Evolutionary conservation across 2,329 filamentous ascomycete species (phyloP).

Genomic region (Aspergillus tanneri): DNA sequence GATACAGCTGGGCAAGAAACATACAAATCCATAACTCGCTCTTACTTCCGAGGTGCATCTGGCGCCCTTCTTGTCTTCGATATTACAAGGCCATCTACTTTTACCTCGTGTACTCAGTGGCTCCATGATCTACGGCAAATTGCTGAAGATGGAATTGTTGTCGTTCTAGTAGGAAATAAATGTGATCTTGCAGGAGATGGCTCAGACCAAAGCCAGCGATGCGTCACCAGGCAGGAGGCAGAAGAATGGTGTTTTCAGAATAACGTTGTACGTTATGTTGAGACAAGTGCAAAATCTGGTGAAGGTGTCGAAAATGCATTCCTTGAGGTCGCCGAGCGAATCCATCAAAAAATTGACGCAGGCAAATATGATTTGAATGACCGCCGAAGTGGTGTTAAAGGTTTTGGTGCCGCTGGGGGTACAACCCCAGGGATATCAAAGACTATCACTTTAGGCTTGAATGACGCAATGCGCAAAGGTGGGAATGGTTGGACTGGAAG

Average conservation of each 20-base stretch:
- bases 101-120: slow-evolving; percentile 87
- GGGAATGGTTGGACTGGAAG: slow-evolving; percentile 37
- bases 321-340: slow-evolving; percentile 87
- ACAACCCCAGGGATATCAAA: slow-evolving; percentile 36
- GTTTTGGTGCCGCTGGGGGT: slow-evolving; percentile 44
- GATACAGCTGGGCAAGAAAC: slow-evolving; percentile 96
- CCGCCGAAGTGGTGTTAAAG: slow-evolving; percentile 86
- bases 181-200: slow-evolving; percentile 67
- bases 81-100: slow-evolving; percentile 81
- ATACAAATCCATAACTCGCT: slow-evolving; percentile 92
- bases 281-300: slow-evolving; percentile 93
- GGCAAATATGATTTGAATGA: slow-evolving; percentile 95
- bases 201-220: slow-evolving; percentile 56
- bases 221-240: slow-evolving; percentile 79
- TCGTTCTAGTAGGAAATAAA: slow-evolving; percentile 95
- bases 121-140: slow-evolving; percentile 91
- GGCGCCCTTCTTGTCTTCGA: slow-evolving; percentile 89
- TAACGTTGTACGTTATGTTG: slow-evolving; percentile 87
- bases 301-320: slow-evolving; percentile 94
- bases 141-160: slow-evolving; percentile 91
- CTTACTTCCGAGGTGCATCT: slow-evolving; percentile 82
- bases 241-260: slow-evolving; percentile 85
- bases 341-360: slow-evolving; percentile 94
- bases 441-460: slow-evolving; percentile 47
- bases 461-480: slow-evolving; percentile 48